Evolutionary conservation across 495 filamentous ascomycete genomes (phyloP), one percentile per base, ranked within the genome.

Genomic region (Daldinia loculata): DNA sequence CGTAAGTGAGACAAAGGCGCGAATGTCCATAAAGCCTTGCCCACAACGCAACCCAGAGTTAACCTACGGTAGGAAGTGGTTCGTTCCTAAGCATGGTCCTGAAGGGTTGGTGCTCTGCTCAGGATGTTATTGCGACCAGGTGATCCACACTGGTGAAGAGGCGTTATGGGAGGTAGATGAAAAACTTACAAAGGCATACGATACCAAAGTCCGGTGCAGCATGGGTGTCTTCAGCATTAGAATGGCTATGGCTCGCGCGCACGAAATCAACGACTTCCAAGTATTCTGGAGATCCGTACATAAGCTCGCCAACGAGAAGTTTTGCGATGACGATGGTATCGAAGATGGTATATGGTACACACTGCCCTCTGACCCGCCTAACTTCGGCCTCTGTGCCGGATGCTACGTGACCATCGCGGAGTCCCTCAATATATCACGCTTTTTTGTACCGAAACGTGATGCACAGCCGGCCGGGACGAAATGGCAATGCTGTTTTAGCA

Each of bases 41-140:
- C 77, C 75, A 2, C 63, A 58, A 2, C 48, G 48, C 5, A 9
- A 48, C 6, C 60, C 51, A 19, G 53, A 63, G 8, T 48, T 57
- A 15, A 67, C 56, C 2, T 62, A 72, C 15, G 26, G 66, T 4
- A 72, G 67, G 26, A 78, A 71, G 4, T 82, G 80, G 80, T 80
- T 76, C 63, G 27, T 67, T 29, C 77, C 80, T 9, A 74, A 70
- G 38, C 57, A 51, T 6, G 69, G 70, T 5, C 76, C 75, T 14
- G 66, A 66, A 0, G 72, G 71, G 6, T 56, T 82, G 3, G 58
- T 75, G 30, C 67, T 82, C 41, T 82, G 80, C 38, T 68, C 74
- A 26, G 76, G 74, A 5, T 82, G 80, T 39, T 82, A 77, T 56
- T 77, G 70, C 56, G 80, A 82, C 52, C 62, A 75, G 7, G 75